phyloP scores from a whole-genome alignment of 177 flowering plant species.

The Vitis hybrid region DNA sequence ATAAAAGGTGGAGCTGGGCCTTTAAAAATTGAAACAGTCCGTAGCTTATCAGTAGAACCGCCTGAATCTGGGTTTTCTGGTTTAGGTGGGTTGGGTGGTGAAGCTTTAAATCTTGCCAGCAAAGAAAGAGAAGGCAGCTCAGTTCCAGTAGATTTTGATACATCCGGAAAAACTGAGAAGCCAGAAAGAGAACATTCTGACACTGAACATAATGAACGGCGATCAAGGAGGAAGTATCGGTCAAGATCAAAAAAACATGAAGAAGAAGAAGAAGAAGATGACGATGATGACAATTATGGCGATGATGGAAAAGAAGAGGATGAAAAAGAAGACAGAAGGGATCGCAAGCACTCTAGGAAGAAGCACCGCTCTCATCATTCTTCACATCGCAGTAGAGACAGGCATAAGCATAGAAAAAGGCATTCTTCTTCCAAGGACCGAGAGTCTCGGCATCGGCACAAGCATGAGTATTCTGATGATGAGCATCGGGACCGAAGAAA shows the following conservation, averaged over 20 bases:
- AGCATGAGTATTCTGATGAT: conserved; percentile 17
- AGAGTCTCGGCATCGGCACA: conserved; percentile 27
- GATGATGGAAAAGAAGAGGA: conserved; percentile 10
- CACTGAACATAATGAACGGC: conserved; percentile 36
- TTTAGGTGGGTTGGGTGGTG: conserved; percentile 36
- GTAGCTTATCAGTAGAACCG: conserved; percentile 50
- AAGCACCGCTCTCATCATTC: conserved; percentile 46
- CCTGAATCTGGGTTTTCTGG: conserved; percentile 42
- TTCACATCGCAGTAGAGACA: conserved; percentile 44
- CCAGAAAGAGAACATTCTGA: conserved; percentile 28
- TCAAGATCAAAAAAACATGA: conserved; percentile 28
- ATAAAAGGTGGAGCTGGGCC: conserved; percentile 59
- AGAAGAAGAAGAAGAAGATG: conserved; percentile 16
- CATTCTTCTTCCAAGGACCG: conserved; percentile 45
- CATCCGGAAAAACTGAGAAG: conserved; percentile 23
- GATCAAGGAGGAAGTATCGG: conserved; percentile 45
- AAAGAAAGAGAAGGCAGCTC: conserved; percentile 67
- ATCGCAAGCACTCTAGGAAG: conserved; percentile 46
- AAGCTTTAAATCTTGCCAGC: conserved; percentile 17
- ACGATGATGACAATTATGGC: conserved; percentile 3
- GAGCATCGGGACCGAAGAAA: conserved; percentile 28
- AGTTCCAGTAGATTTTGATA: conserved; percentile 36
- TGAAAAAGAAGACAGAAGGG: conserved; percentile 18
- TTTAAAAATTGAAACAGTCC: conserved; percentile 24
- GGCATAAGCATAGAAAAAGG: conserved; percentile 41